These are phyloP conservation scores for Penicillium soppii DNA, from an alignment of 495 filamentous ascomycete genomes.

Conservation along the genomic window DNA sequence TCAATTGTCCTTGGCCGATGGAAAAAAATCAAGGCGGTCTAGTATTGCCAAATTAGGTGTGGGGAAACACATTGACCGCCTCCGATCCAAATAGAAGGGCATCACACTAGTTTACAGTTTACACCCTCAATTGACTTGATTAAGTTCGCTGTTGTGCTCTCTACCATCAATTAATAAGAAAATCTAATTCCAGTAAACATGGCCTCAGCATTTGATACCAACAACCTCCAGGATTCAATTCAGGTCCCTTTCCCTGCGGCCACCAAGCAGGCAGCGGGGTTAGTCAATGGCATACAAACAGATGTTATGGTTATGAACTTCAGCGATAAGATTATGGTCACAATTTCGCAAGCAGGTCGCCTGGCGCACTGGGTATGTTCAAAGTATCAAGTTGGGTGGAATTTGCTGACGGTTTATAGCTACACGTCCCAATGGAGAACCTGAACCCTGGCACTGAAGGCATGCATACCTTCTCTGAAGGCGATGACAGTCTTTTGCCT, in stretches of 20 bases:
- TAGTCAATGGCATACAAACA: slow-evolving; percentile 66
- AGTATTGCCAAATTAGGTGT: slow-evolving; percentile 18
- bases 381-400: not conserved
- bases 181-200: slow-evolving; percentile 19
- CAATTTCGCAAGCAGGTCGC: slow-evolving; percentile 80
- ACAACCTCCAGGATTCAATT: slow-evolving; percentile 32
- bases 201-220: slow-evolving; percentile 29
- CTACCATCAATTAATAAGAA: not conserved
- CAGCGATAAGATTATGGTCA: slow-evolving; percentile 89
- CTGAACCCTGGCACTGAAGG: slow-evolving; percentile 57
- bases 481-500: slow-evolving; percentile 67
- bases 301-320: slow-evolving; percentile 71
- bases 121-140: not conserved
- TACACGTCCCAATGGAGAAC: slow-evolving; percentile 82
- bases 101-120: no score
- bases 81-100: not conserved
- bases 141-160: not conserved
- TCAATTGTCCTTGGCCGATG: slow-evolving; percentile 18
- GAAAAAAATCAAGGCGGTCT: slow-evolving; percentile 32
- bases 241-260: slow-evolving; percentile 71
- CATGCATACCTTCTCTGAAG: slow-evolving; percentile 43
- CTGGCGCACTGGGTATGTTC: slow-evolving; percentile 84
- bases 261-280: slow-evolving; percentile 63
- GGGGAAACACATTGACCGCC: slow-evolving; percentile 24
- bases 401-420: slow-evolving; percentile 48